Conservation (phyloP, 768 basidiomycete genomes). For the Neoboletus subvelutipes region DNA sequence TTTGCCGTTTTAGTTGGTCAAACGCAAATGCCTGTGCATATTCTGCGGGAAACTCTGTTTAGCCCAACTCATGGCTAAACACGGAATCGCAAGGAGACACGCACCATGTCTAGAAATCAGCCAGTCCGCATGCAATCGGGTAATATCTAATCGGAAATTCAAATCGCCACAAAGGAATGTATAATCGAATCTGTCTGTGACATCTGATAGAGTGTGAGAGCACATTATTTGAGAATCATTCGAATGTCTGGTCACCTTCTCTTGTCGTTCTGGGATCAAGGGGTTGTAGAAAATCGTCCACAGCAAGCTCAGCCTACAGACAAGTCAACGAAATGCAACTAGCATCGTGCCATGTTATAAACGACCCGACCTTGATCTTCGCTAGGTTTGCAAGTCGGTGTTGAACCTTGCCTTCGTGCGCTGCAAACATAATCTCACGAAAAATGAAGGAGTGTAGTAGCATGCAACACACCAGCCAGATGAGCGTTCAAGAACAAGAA, state of each 20-base stretch:
- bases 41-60: conserved; percentile 43
- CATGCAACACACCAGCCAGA: conserved; percentile 60
- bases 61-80: neutral
- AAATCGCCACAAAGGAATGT: conserved; percentile 89
- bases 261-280: conserved; percentile 63
- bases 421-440: conserved; percentile 34
- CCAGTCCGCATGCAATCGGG: conserved; percentile 93
- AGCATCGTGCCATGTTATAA: neutral
- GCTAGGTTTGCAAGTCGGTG: conserved; percentile 82
- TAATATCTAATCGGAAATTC: conserved; percentile 88
- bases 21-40: conserved; percentile 85
- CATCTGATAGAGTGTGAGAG: conserved; percentile 40
- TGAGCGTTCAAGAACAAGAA: conserved; percentile 91
- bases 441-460: neutral
- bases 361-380: conserved; percentile 74
- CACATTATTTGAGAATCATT: conserved; percentile 1
- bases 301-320: conserved; percentile 63
- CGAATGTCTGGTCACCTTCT: conserved; percentile 53
- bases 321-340: conserved; percentile 1
- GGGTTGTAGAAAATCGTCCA: conserved; percentile 71
- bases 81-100: conserved; percentile 4
- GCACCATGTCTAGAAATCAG: conserved; percentile 77
- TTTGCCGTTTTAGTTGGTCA: conserved; percentile 81
- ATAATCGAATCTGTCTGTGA: conserved; percentile 87
- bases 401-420: conserved; percentile 72